These are phyloP conservation scores for Coemansia reversa DNA, from an alignment of 192 early-diverging fungal genomes.

Conservation along the genomic window DNA sequence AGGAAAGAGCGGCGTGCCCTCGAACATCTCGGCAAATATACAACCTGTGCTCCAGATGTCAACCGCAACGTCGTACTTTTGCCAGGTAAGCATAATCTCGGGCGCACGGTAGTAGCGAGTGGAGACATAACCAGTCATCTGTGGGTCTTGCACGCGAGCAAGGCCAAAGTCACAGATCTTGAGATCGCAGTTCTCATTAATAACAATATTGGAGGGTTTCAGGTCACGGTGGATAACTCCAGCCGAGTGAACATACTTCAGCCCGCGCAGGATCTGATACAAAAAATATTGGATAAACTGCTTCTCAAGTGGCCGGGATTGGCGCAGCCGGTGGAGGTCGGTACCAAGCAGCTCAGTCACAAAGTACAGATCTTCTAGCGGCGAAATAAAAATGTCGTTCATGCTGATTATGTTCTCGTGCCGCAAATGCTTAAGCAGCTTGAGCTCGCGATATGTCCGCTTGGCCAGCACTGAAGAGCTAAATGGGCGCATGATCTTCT, in stretches of 20 bases:
- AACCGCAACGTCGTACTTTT: conserved; percentile 94
- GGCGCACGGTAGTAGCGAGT: conserved; percentile 97
- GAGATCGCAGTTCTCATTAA: conserved; percentile 97
- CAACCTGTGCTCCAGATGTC: conserved; percentile 96
- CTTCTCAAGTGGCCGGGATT: conserved; percentile 86
- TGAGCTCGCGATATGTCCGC: conserved; percentile 92
- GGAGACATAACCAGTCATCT: conserved; percentile 98
- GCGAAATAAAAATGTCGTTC: conserved; percentile 92
- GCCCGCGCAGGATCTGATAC: conserved; percentile 91
- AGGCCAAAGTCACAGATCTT: conserved; percentile 99
- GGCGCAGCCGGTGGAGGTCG: conserved; percentile 90
- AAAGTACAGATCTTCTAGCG: conserved; percentile 95
- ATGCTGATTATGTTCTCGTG: conserved; percentile 97
- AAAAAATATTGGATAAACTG: conserved; percentile 98
- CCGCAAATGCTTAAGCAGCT: conserved; percentile 86
- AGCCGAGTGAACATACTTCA: conserved; percentile 94
- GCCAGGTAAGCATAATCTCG: conserved; percentile 98
- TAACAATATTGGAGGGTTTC: conserved; percentile 95
- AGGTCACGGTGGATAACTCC: conserved; percentile 95
- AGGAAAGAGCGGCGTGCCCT: conserved; percentile 91
- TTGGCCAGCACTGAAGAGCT: conserved; percentile 89
- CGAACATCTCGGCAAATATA: conserved; percentile 96
- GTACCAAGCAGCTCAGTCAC: conserved; percentile 95
- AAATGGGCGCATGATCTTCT: conserved; percentile 97
- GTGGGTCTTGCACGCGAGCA: conserved; percentile 89